A percentile compares a stretch with the other conserved stretches of the same genome.
Evolutionary conservation across 805 yeast genomes (phyloP).

Genomic region (Candida jianshihensis): DNA sequence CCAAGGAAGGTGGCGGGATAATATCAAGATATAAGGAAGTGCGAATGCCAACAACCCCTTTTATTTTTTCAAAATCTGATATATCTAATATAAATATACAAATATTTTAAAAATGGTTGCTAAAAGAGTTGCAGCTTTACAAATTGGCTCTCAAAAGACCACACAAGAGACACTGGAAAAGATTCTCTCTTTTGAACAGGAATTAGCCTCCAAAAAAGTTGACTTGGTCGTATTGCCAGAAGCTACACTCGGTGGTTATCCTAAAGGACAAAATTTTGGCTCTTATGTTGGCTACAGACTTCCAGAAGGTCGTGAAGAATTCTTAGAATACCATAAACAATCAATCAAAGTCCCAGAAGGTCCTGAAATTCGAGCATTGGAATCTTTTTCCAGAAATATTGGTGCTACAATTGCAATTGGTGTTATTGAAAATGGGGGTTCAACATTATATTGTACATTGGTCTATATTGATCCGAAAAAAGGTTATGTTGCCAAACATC

Average conservation of each 20-base stretch:
- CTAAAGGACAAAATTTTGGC: constrained; percentile 37
- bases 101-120: constrained; percentile 15
- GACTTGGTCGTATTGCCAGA: constrained; percentile 39
- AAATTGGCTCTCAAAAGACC: constrained; percentile 33
- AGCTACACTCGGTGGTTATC: constrained; percentile 40
- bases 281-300: constrained; percentile 35
- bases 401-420: constrained; percentile 33
- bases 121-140: constrained; percentile 35
- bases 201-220: constrained; percentile 26
- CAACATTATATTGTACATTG: constrained; percentile 34
- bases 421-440: constrained; percentile 33
- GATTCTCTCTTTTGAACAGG: constrained; percentile 31
- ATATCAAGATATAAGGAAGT: too few species aligned
- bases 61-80: too few species aligned
- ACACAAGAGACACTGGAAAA: constrained; percentile 31
- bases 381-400: constrained; percentile 26
- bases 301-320: constrained; percentile 35
- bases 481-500: constrained; percentile 35
- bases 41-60: too few species aligned
- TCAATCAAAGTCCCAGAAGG: constrained; percentile 30
- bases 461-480: constrained; percentile 31
- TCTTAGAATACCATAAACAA: constrained; percentile 27
- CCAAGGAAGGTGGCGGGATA: too few species aligned
- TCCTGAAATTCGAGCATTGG: constrained; percentile 27
- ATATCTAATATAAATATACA: background rate